Percentiles rank a stretch among this genome's conserved stretches.
phyloP scores from a whole-genome alignment of 2,329 filamentous ascomycete genomes.

The Helicocarpus griseus region DNA sequence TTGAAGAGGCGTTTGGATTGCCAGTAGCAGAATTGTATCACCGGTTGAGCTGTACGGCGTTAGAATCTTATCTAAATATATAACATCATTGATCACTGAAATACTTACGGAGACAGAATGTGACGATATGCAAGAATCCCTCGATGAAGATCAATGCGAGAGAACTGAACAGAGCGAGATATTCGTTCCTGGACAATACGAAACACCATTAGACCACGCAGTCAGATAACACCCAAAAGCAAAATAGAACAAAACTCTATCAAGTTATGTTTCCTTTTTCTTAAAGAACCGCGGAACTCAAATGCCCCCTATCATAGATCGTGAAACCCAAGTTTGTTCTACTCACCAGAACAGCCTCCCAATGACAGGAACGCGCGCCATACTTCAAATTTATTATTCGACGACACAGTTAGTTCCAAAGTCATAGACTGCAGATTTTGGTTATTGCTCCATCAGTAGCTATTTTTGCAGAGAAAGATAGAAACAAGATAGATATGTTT shows the following conservation, averaged over 20 bases:
- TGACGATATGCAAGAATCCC: conserved; percentile 72
- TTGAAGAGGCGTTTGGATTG: conserved; percentile 78
- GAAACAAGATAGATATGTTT: background rate
- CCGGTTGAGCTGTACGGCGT: conserved; percentile 60
- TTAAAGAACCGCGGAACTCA: too few relatives aligned
- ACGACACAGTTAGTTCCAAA: background rate
- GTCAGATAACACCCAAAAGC: too few relatives aligned
- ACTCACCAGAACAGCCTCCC: conserved; percentile 47
- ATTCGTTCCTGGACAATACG: conserved; percentile 56
- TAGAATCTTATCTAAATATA: too few relatives aligned
- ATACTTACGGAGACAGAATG: conserved; percentile 69
- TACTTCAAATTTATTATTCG: background rate
- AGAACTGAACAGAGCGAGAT: conserved; percentile 74
- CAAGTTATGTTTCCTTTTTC: too few relatives aligned
- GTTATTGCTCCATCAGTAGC: background rate
- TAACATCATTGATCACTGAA: too few relatives aligned
- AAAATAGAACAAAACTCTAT: too few relatives aligned
- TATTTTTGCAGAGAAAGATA: background rate
- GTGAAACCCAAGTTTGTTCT: background rate
- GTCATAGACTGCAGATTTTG: background rate
- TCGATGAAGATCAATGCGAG: conserved; percentile 77
- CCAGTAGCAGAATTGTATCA: conserved; percentile 74
- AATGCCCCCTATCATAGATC: too few relatives aligned
- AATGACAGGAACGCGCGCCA: conserved; percentile 54
- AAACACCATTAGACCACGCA: background rate